These are phyloP conservation scores for Mortierella antarctica DNA, from an alignment of 192 early-diverging fungal genomes.

Conservation along the genomic window DNA sequence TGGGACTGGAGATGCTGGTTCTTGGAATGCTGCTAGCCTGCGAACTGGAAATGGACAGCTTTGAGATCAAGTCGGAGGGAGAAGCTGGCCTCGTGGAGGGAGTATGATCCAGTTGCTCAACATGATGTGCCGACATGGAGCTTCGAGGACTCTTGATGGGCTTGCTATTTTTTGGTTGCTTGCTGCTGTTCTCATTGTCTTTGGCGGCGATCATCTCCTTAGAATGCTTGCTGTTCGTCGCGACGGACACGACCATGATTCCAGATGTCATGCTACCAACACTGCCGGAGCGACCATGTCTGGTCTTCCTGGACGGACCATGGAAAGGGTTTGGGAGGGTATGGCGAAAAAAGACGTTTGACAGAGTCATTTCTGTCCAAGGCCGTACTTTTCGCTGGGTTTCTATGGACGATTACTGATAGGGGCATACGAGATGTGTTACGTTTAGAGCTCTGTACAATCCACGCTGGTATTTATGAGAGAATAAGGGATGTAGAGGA, in stretches of 20 bases:
- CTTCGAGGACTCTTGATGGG: background rate
- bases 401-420: too few species aligned
- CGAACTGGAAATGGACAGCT: background rate
- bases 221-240: background rate
- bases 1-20: background rate
- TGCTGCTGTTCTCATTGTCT: background rate
- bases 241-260: background rate
- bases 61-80: background rate
- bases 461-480: too few species aligned
- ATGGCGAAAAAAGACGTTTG: slow-evolving; percentile 33
- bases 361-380: slow-evolving; percentile 13
- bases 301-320: slow-evolving; percentile 10
- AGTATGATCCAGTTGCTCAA: background rate
- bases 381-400: too few species aligned
- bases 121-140: background rate
- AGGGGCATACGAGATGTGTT: too few species aligned
- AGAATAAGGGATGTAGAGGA: too few species aligned
- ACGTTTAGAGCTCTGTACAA: too few species aligned
- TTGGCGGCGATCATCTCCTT: background rate
- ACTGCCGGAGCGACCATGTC: slow-evolving; percentile 8
- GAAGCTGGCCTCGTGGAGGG: background rate
- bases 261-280: background rate
- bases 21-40: background rate
- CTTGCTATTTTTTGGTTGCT: background rate
- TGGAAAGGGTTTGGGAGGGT: slow-evolving; percentile 22